Percentiles rank a stretch among this genome's conserved stretches.
Evolutionary conservation across 1,284 basidiomycete species (phyloP).

Genomic region (Coniferiporia sulphurascens): DNA sequence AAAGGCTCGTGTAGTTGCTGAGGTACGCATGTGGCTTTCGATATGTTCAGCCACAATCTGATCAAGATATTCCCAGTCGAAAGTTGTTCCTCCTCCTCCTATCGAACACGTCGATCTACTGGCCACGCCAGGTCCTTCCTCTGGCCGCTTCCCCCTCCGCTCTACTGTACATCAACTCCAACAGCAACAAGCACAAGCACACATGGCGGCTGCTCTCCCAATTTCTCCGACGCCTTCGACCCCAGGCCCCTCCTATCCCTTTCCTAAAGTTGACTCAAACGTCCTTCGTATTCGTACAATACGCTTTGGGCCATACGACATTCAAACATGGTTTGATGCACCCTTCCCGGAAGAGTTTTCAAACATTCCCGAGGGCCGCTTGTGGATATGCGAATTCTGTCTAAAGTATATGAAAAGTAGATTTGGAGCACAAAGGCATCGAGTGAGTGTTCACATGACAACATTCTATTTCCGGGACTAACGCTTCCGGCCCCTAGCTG

Average conservation of each 20-base stretch:
- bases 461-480: neutral
- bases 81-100: conserved; percentile 37
- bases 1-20: conserved; percentile 62
- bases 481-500: conserved; percentile 43
- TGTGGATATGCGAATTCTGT: conserved; percentile 99
- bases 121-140: conserved; percentile 43
- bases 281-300: conserved; percentile 78
- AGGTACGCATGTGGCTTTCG: conserved; percentile 41
- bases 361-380: conserved; percentile 83
- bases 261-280: conserved; percentile 19
- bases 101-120: conserved; percentile 39
- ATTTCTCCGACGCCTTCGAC: conserved; percentile 32
- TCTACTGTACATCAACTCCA: conserved; percentile 39
- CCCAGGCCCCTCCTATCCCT: conserved; percentile 34
- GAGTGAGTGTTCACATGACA: conserved; percentile 49
- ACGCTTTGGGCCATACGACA: conserved; percentile 91
- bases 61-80: conserved; percentile 38
- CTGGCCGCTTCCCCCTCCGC: conserved; percentile 50
- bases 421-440: conserved; percentile 84
- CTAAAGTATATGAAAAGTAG: conserved; percentile 97
- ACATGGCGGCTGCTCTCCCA: conserved; percentile 21
- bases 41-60: neutral
- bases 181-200: conserved; percentile 22
- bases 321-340: conserved; percentile 98
- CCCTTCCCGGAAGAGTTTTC: conserved; percentile 99